These are phyloP conservation scores for Penicillium sp. DNA, from an alignment of 2,329 filamentous ascomycete species.

Conservation along the genomic window DNA sequence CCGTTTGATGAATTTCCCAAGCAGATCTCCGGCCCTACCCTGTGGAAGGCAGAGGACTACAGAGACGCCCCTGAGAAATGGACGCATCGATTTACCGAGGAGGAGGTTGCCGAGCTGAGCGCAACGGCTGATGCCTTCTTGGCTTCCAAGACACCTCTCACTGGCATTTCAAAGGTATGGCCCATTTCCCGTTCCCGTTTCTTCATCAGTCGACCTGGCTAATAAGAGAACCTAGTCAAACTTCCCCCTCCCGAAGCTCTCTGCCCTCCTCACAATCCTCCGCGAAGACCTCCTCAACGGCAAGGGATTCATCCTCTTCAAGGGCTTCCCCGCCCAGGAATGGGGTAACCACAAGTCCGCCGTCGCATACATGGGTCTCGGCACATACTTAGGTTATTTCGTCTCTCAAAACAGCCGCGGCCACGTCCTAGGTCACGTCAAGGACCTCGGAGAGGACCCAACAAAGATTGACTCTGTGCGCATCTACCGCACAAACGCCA, in stretches of 20 bases:
- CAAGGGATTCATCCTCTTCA: slow-evolving; percentile 92
- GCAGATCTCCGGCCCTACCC: slow-evolving; percentile 71
- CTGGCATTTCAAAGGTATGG: slow-evolving; percentile 67
- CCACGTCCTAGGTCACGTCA: slow-evolving; percentile 87
- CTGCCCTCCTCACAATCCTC: slow-evolving; percentile 58
- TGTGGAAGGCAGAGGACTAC: slow-evolving; percentile 73
- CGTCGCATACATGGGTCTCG: slow-evolving; percentile 85
- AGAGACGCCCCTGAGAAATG: slow-evolving; percentile 68
- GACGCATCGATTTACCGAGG: slow-evolving; percentile 70
- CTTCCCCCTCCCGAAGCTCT: slow-evolving; percentile 66
- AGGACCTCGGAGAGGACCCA: slow-evolving; percentile 83
- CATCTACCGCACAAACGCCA: slow-evolving; percentile 86
- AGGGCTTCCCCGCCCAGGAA: slow-evolving; percentile 74
- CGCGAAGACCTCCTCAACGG: slow-evolving; percentile 76
- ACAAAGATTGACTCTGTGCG: slow-evolving; percentile 83
- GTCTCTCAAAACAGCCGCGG: slow-evolving; percentile 84
- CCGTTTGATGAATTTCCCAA: slow-evolving; percentile 75
- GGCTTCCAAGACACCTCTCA: slow-evolving; percentile 66
- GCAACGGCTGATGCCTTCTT: slow-evolving; percentile 72
- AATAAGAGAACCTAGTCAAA: slow-evolving; percentile 12
- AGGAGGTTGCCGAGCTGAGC: slow-evolving; percentile 72
- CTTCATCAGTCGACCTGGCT: neutral
- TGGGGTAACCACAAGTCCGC: slow-evolving; percentile 84
- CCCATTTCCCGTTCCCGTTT: slow-evolving; percentile 41
- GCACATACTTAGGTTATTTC: slow-evolving; percentile 85